Evolutionary conservation across 2,329 filamentous ascomycete species (phyloP).

Genomic region (Setomelanomma holmii): DNA sequence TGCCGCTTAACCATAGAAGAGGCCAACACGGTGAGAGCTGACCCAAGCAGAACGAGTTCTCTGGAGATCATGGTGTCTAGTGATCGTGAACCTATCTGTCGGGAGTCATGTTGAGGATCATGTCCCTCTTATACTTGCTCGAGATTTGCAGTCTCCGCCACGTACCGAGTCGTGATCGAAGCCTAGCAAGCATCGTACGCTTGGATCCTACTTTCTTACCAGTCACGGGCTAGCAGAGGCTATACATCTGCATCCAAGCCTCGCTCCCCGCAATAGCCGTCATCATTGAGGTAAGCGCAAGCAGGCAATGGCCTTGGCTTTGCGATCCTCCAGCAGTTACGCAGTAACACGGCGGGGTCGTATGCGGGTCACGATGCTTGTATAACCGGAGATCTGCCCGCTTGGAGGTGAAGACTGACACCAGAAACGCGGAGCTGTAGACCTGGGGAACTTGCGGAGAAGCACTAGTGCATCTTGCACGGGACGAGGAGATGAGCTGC

Average conservation of each 20-base stretch:
- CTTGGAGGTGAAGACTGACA: conserved; percentile 8
- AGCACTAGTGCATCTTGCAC: conserved; percentile 3
- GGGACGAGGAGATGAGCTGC: conserved; percentile 1
- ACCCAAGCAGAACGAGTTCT: conserved; percentile 29
- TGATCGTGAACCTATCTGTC: not conserved
- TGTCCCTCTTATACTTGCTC: conserved; percentile 18
- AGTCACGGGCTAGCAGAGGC: conserved; percentile 12
- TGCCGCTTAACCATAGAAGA: conserved; percentile 25
- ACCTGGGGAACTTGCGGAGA: conserved; percentile 16
- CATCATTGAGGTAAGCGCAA: conserved; percentile 9
- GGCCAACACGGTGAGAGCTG: conserved; percentile 27
- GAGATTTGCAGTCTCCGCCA: not conserved
- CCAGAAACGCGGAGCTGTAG: conserved; percentile 4
- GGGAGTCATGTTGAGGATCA: conserved; percentile 1
- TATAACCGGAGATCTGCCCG: conserved; percentile 14
- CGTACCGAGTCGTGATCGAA: not conserved
- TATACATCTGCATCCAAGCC: conserved; percentile 19
- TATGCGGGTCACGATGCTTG: conserved; percentile 7
- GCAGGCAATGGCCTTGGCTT: conserved; percentile 15
- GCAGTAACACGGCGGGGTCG: conserved; percentile 20
- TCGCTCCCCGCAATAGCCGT: conserved; percentile 26
- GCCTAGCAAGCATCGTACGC: not conserved
- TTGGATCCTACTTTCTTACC: conserved; percentile 4
- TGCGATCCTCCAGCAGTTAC: conserved; percentile 16
- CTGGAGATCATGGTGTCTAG: conserved; percentile 31